Evolutionary conservation across 1,139 yeast species (phyloP).

Genomic region (Nakaseomyces sp.): DNA sequence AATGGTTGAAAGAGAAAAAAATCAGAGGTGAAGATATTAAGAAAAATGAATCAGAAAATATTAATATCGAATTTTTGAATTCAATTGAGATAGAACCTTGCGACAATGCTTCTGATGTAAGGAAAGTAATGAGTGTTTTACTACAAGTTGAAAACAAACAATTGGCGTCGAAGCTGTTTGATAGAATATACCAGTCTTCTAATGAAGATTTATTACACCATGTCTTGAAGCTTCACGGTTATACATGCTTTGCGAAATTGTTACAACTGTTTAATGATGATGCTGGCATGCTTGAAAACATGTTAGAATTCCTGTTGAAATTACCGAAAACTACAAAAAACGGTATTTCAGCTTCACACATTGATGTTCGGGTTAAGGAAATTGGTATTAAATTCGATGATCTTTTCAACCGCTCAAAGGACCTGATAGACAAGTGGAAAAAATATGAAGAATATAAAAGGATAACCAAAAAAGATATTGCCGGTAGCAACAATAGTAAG

Average conservation of each 20-base stretch:
- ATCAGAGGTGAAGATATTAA: slow-evolving; percentile 38
- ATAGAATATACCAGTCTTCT: slow-evolving; percentile 52
- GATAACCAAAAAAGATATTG: slow-evolving; percentile 36
- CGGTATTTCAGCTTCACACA: slow-evolving; percentile 69
- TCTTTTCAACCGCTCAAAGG: slow-evolving; percentile 35
- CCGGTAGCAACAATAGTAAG: slow-evolving; percentile 14
- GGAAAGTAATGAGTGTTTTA: slow-evolving; percentile 73
- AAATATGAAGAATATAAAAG: slow-evolving; percentile 72
- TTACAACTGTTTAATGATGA: slow-evolving; percentile 36
- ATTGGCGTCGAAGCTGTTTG: slow-evolving; percentile 56
- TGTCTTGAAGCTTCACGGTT: slow-evolving; percentile 77
- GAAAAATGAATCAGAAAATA: slow-evolving; percentile 49
- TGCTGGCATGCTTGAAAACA: slow-evolving; percentile 34
- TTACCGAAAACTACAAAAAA: slow-evolving; percentile 84
- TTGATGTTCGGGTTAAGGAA: slow-evolving; percentile 54
- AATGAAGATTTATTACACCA: slow-evolving; percentile 48
- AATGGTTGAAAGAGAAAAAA: slow-evolving; percentile 56
- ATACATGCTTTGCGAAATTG: slow-evolving; percentile 62
- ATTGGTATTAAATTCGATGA: slow-evolving; percentile 34
- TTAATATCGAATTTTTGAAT: slow-evolving; percentile 58
- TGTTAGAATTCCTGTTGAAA: slow-evolving; percentile 48
- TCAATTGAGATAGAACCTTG: slow-evolving; percentile 50
- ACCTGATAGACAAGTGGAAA: slow-evolving; percentile 61
- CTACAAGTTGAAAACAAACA: slow-evolving; percentile 68
- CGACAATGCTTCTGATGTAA: slow-evolving; percentile 47